Evolutionary conservation across 306 rosid species (phyloP).

Genomic region (Datisca glomerata): DNA sequence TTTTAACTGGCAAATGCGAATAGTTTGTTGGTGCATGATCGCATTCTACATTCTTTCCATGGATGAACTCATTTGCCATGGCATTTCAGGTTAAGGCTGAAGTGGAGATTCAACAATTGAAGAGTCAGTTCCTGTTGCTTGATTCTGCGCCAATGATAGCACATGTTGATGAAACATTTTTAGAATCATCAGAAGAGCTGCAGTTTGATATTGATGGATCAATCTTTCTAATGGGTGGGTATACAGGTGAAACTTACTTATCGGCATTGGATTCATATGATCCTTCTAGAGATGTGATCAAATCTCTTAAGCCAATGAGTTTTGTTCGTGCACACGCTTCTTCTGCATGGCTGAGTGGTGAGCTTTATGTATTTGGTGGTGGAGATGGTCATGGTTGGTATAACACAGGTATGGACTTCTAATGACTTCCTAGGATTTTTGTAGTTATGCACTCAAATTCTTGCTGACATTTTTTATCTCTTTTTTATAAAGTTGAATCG

Average conservation of each 20-base stretch:
- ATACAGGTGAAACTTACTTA: constrained; percentile 41
- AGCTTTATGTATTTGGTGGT: constrained; percentile 39
- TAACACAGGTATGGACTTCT: constrained; percentile 29
- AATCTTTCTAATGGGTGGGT: constrained; percentile 64
- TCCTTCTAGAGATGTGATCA: constrained; percentile 34
- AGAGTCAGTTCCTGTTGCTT: constrained; percentile 12
- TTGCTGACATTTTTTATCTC: constrained; percentile 12
- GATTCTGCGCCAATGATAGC: constrained; percentile 19
- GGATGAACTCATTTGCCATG: no score
- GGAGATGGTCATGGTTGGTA: constrained; percentile 35
- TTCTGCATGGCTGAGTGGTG: constrained; percentile 26
- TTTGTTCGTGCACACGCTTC: constrained; percentile 33
- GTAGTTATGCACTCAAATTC: not conserved
- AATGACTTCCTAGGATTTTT: constrained; percentile 9
- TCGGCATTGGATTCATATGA: constrained; percentile 42
- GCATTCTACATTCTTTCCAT: no score
- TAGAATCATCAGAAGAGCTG: constrained; percentile 16
- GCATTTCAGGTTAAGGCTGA: constrained; percentile 32
- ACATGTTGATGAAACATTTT: constrained; percentile 14
- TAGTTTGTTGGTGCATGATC: no score
- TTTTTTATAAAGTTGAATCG: constrained; percentile 51
- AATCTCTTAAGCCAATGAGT: constrained; percentile 29
- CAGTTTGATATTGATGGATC: constrained; percentile 44
- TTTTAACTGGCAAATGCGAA: no score
- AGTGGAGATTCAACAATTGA: constrained; percentile 40